Evolutionary conservation across 2,329 filamentous ascomycete species (phyloP), one percentile per base, ranked within the genome.

Genomic region (Fusarium falciforme): DNA sequence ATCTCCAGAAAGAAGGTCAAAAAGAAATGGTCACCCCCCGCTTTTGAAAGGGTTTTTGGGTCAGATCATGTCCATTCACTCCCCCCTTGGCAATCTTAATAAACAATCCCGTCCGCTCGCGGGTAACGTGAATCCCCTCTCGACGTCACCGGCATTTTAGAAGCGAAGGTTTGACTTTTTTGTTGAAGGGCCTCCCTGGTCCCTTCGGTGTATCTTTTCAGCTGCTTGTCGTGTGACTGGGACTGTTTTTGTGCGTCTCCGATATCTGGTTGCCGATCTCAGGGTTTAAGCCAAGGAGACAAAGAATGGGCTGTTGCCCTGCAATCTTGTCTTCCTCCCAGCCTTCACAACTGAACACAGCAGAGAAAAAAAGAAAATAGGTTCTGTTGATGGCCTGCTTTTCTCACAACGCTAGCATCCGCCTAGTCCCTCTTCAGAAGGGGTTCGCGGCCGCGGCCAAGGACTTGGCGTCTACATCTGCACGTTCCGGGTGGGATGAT

Each of bases 81-180:
- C 14, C 22, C 66, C 71, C 72, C 73, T 67, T 60, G 71, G 29
- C 60, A 72, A 74, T 74, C 62, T 72, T 47, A 64, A 36, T 65
- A 38, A 44, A 49, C n/a, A 65, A 40, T 49, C 22, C 52, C 22
- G 33, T 44, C 42, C 40, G 35, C 40, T 44, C 42, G 42, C 42
- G 20, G 35, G 54, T 20, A 42, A 33, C 54, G 63, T 42, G 58
- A 57, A 63, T 54, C 33, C 52, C 52, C 49, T 44, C 61, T 67
- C 61, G 55, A 72, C 61, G 68, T 74, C 68, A 74, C 38, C 35
- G 38, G 27, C 9, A 52, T 47, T 11, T 44, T 44, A 22, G 8
- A 31, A 31, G 38, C 16, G 29, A 40, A 22, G 36, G 20, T 40
- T 33, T 61, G 33, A 11, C 22, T 27, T 29, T 17, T 20, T 20